These are phyloP conservation scores for Psilocybe cubensis DNA, from an alignment of 768 basidiomycete genomes.

Conservation along the genomic window DNA sequence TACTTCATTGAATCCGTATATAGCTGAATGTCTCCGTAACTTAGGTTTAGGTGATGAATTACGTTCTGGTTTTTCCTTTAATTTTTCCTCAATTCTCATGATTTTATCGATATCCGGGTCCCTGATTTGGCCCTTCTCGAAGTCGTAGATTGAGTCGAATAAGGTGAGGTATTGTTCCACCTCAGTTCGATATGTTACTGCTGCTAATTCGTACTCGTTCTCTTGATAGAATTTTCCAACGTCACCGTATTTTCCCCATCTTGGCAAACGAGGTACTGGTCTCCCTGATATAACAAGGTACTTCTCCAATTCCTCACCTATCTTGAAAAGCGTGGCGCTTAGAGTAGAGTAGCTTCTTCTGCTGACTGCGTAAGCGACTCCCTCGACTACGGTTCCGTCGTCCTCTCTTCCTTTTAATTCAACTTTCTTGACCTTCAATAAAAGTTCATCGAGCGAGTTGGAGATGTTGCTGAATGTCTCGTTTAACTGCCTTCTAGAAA, in stretches of 20 bases:
- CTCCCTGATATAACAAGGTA: background rate
- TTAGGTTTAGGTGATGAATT: background rate
- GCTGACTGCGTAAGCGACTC: background rate
- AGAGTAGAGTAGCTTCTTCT: background rate
- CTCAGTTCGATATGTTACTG: conserved; percentile 2
- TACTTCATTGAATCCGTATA: background rate
- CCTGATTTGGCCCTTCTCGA: background rate
- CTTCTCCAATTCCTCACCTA: background rate
- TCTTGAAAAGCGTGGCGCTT: too few relatives aligned
- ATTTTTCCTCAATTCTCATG: background rate
- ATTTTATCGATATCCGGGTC: background rate
- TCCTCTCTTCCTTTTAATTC: too few relatives aligned
- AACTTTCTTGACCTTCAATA: too few relatives aligned
- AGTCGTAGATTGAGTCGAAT: background rate
- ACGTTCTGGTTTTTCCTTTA: background rate
- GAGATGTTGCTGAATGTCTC: too few relatives aligned
- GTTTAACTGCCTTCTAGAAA: too few relatives aligned
- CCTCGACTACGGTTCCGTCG: too few relatives aligned
- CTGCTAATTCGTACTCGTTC: conserved; percentile 6
- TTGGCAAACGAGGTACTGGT: background rate
- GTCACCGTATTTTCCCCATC: conserved; percentile 1
- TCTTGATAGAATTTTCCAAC: background rate
- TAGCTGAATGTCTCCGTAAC: background rate
- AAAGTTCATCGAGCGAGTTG: too few relatives aligned
- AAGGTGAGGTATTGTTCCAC: conserved; percentile 3